Base-by-base conservation (phyloP, 1,284 basidiomycete species). In the Microbotryum violaceum region DNA sequence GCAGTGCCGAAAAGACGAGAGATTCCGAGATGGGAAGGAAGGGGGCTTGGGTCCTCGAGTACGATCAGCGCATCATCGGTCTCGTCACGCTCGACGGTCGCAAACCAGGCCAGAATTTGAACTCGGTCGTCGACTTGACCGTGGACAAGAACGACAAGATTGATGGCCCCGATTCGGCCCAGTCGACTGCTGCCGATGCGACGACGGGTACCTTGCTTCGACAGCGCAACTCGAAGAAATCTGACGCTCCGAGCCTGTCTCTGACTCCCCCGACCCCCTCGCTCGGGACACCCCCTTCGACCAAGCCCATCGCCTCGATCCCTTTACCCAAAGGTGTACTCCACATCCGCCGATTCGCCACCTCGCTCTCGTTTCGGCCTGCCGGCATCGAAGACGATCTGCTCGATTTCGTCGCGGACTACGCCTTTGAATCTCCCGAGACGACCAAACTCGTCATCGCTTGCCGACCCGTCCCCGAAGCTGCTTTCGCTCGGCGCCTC, bases 21-120 rank as follows among this genome's bases (percentile, higher is more conserved):
- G 37, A 16, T 12, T 16, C 37, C 37, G 37, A 42, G 18, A 42
- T 14, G 12, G 37, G 37, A 14, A 46, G 63, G 31, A 53, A 53
- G 31, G 68, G 68, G 5, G 61, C 68, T 51, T 70, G 66, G 63
- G 68, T 70, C 6, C 53, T 68, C 58, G 68, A 70, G 55, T 68
- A 62, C 51, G 66, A 70, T 54, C 42, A 58, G 21, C 59, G 64
- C 16, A 61, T 68, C 50, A 60, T 70, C 31, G 66, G 66, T 20
- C 56, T 57, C 33, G 27, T 70, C 18, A 60, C 54, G 2, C 56
- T 68, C 49, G 64, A 68, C 53, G 66, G 68, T 7, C 56, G 27
- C 21, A 65, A 62, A 54, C 61, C 68, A 1, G 68, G 65, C 8
- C 55, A 60, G 31, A 33, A 21, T 7, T 60, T 69, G 61, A 56